Percentiles rank a stretch among this genome's conserved stretches.
These are phyloP conservation scores for Penicillium samsonianum DNA, from an alignment of 495 filamentous ascomycete species.

Conservation along the genomic window DNA sequence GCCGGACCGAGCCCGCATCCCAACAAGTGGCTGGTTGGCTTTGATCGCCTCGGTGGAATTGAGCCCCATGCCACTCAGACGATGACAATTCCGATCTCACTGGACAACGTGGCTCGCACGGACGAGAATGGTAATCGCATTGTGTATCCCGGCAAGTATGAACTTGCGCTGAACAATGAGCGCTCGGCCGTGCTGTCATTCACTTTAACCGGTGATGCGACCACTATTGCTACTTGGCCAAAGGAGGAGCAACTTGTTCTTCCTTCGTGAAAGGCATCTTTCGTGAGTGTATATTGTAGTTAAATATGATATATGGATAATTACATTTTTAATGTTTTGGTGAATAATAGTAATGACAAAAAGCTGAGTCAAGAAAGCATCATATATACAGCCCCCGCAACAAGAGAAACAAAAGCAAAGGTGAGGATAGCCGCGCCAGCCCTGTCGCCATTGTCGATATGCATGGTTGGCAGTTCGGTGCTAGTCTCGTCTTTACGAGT, in stretches of 20 bases:
- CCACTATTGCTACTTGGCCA: conserved; percentile 37
- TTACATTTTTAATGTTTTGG: neutral
- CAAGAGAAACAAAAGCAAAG: conserved; percentile 5
- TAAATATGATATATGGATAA: neutral
- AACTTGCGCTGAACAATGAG: conserved; percentile 56
- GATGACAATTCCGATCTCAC: conserved; percentile 50
- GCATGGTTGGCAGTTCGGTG: neutral
- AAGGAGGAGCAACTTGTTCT: conserved; percentile 32
- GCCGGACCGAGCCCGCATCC: conserved; percentile 62
- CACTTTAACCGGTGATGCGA: conserved; percentile 34
- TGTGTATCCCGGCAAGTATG: conserved; percentile 67
- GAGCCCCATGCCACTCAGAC: conserved; percentile 36
- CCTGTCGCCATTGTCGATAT: conserved; percentile 12
- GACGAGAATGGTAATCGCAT: conserved; percentile 60
- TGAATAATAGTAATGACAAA: neutral
- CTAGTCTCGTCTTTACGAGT: conserved; percentile 10
- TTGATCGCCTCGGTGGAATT: conserved; percentile 53
- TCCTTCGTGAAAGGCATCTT: conserved; percentile 13
- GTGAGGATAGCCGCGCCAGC: conserved; percentile 15
- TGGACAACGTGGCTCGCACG: conserved; percentile 59
- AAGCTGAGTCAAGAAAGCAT: conserved; percentile 13
- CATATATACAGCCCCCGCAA: conserved; percentile 15
- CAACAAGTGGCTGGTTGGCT: conserved; percentile 64
- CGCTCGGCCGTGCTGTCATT: conserved; percentile 31
- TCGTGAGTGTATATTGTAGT: neutral